phyloP scores from a whole-genome alignment of 225 moss, liverwort and hornwort species.

The Neckera pumila region DNA sequence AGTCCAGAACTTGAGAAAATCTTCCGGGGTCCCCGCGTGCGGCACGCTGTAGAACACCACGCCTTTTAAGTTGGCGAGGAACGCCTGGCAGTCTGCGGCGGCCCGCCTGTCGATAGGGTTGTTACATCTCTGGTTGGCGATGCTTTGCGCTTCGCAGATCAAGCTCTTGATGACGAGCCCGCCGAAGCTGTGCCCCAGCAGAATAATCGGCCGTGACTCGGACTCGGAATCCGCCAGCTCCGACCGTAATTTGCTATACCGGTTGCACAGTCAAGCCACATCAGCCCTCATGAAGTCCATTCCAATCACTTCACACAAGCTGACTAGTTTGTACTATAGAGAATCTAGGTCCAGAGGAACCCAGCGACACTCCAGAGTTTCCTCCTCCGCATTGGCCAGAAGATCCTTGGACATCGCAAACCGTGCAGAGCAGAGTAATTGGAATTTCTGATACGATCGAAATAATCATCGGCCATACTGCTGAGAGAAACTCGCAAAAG shows the following conservation, averaged over 20 bases:
- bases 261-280: background rate
- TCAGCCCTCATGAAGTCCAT: background rate
- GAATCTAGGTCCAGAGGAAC: background rate
- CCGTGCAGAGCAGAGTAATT: background rate
- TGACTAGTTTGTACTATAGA: background rate
- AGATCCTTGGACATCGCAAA: background rate
- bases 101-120: background rate
- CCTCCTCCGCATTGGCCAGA: background rate
- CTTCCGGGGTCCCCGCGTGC: background rate
- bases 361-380: background rate
- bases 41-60: slow-evolving; percentile 16
- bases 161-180: slow-evolving; percentile 18
- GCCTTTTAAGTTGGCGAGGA: background rate
- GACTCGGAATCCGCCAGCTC: background rate
- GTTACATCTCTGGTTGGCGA: background rate
- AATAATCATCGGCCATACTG: background rate
- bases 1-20: slow-evolving; percentile 15
- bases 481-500: background rate
- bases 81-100: background rate
- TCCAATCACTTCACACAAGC: background rate
- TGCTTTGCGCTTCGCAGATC: background rate
- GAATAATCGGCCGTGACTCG: background rate
- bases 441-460: background rate
- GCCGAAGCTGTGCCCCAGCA: slow-evolving; percentile 23
- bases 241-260: background rate